These are phyloP conservation scores for Tetrapisispora iriomotensis DNA, from an alignment of 805 yeast genomes.

Conservation along the genomic window DNA sequence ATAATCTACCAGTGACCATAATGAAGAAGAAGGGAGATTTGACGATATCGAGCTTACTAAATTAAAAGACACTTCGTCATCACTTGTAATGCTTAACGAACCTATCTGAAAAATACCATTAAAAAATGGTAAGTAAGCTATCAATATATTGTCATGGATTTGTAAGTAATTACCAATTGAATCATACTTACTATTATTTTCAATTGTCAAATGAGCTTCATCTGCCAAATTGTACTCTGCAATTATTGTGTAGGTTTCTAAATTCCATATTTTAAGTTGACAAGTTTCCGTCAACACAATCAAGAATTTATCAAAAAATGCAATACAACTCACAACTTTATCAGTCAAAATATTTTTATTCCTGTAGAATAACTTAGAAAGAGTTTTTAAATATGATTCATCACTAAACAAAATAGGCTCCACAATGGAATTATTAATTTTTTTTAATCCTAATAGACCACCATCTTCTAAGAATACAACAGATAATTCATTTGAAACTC, in stretches of 20 bases:
- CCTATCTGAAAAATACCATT: slow-evolving; percentile 37
- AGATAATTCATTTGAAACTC: slow-evolving; percentile 36
- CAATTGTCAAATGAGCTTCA: slow-evolving; percentile 8
- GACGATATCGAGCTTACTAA: slow-evolving; percentile 13
- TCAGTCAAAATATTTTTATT: slow-evolving; percentile 7
- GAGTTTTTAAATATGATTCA: slow-evolving; percentile 35
- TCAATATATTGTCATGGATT: slow-evolving; percentile 25
- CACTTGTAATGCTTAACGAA: slow-evolving; percentile 15
- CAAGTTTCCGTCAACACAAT: slow-evolving; percentile 22
- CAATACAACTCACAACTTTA: slow-evolving; percentile 17
- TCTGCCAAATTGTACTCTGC: slow-evolving; percentile 15
- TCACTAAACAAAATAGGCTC: slow-evolving; percentile 48
- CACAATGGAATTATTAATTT: slow-evolving; percentile 15
- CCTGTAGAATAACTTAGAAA: slow-evolving; percentile 23
- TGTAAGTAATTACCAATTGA: slow-evolving; percentile 30
- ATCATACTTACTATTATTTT: slow-evolving; percentile 13
- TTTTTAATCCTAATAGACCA: slow-evolving; percentile 49
- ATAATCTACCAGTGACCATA: slow-evolving; percentile 28
- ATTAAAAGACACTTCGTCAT: slow-evolving; percentile 9
- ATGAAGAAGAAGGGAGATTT: slow-evolving; percentile 22
- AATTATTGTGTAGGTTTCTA: slow-evolving; percentile 10
- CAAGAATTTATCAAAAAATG: slow-evolving; percentile 14
- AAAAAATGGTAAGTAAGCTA: slow-evolving; percentile 35
- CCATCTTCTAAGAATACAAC: slow-evolving; percentile 69
- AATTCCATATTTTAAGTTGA: slow-evolving; percentile 25